A percentile compares a stretch with the other conserved stretches of the same genome.
Conservation (phyloP, 2,329 filamentous ascomycete species). For the Aspergillus aculeatinus region DNA sequence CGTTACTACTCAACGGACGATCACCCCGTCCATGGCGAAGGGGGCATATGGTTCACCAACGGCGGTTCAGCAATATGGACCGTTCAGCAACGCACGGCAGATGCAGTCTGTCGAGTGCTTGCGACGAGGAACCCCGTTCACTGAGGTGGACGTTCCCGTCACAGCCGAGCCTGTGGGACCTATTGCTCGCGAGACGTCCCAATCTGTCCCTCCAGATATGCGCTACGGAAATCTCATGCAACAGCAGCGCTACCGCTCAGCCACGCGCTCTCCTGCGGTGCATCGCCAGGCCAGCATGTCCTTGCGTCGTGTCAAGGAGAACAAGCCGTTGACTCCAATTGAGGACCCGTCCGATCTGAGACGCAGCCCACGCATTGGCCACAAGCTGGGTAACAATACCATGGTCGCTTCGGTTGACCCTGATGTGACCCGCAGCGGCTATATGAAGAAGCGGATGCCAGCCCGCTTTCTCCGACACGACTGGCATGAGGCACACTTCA, state of each 20-base stretch:
- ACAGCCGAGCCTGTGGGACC: conserved; percentile 71
- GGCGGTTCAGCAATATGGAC: conserved; percentile 28
- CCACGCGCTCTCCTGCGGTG: too few relatives aligned
- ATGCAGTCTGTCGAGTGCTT: conserved; percentile 62
- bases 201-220: conserved; percentile 94
- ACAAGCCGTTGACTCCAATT: too few relatives aligned
- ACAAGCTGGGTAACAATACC: too few relatives aligned
- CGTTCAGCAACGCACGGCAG: too few relatives aligned
- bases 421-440: conserved; percentile 57
- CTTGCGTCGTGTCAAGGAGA: background rate
- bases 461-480: conserved; percentile 85
- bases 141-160: conserved; percentile 84
- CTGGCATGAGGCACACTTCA: conserved; percentile 88
- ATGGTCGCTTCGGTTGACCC: conserved; percentile 31
- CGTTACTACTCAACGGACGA: too few relatives aligned
- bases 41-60: background rate
- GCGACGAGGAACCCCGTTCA: conserved; percentile 43
- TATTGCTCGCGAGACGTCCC: conserved; percentile 73
- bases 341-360: too few relatives aligned
- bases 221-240: conserved; percentile 57
- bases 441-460: conserved; percentile 51
- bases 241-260: too few relatives aligned
- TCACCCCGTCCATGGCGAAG: too few relatives aligned
- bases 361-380: too few relatives aligned
- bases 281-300: conserved; percentile 26